Conservation (phyloP, 768 basidiomycete genomes). For the Tricholomella constricta region DNA sequence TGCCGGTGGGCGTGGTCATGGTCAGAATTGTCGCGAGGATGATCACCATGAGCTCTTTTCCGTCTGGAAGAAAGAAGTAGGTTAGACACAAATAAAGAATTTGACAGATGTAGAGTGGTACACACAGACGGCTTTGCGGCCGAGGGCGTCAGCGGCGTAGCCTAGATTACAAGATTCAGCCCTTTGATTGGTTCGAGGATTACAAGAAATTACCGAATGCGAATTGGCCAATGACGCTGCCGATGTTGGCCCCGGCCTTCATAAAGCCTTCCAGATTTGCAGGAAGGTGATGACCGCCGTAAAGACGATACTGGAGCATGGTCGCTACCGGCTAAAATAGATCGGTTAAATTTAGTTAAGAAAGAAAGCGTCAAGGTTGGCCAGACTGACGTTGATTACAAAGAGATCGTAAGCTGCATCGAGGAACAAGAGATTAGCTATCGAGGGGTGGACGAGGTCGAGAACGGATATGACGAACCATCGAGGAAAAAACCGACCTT, state of each 20-base stretch:
- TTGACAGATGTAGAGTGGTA: neutral
- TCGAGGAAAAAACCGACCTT: constrained; percentile 75
- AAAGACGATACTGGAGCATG: constrained; percentile 68
- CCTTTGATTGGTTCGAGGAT: neutral
- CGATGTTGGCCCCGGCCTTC: constrained; percentile 70
- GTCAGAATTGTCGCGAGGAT: constrained; percentile 76
- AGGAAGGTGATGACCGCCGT: constrained; percentile 53
- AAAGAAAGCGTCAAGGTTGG: neutral
- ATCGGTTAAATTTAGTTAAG: neutral
- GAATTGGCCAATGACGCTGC: constrained; percentile 72
- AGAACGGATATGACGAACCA: constrained; percentile 39
- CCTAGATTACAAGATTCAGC: constrained; percentile 33
- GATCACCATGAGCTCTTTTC: constrained; percentile 80
- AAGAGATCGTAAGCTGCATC: constrained; percentile 66
- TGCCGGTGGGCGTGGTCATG: constrained; percentile 65
- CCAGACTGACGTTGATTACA: constrained; percentile 59
- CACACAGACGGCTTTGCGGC: constrained; percentile 68
- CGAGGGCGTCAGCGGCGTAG: constrained; percentile 65
- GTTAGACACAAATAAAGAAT: neutral
- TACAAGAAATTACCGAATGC: constrained; percentile 44
- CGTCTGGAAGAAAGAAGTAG: constrained; percentile 42
- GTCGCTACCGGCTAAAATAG: constrained; percentile 59
- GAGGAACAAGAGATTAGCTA: constrained; percentile 1
- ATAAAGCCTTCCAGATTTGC: constrained; percentile 58
- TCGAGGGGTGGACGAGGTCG: too few species aligned